Percentiles rank a stretch among this genome's conserved stretches.
phyloP scores from a whole-genome alignment of 2,329 filamentous ascomycete genomes.

The Myriosclerotinia scirpicola region DNA sequence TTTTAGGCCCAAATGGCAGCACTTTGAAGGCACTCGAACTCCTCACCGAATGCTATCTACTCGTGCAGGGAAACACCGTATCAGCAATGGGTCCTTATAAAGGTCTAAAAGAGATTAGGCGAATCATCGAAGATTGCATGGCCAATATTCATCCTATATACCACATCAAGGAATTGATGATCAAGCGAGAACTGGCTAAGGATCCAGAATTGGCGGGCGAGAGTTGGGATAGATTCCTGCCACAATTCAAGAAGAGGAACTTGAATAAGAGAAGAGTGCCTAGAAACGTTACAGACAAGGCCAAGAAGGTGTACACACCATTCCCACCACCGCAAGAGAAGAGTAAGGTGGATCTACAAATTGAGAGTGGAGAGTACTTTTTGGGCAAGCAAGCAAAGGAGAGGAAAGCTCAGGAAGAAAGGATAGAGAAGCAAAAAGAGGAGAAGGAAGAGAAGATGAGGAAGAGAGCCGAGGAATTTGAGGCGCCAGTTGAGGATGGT shows the following conservation, averaged over 20 bases:
- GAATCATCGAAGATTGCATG: slow-evolving; percentile 95
- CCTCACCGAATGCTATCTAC: slow-evolving; percentile 85
- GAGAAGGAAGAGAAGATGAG: slow-evolving; percentile 87
- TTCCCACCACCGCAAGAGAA: slow-evolving; percentile 97
- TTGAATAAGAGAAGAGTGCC: slow-evolving; percentile 81
- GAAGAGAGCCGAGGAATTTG: slow-evolving; percentile 81
- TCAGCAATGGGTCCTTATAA: slow-evolving; percentile 89
- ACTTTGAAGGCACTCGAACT: slow-evolving; percentile 94
- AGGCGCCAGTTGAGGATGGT: slow-evolving; percentile 76
- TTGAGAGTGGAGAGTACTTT: slow-evolving; percentile 97
- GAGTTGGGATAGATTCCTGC: slow-evolving; percentile 94
- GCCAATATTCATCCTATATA: slow-evolving; percentile 86
- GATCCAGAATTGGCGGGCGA: slow-evolving; percentile 83
- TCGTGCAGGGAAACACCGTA: slow-evolving; percentile 97
- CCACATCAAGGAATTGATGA: slow-evolving; percentile 94
- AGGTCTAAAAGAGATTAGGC: slow-evolving; percentile 85
- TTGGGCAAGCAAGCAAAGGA: slow-evolving; percentile 91
- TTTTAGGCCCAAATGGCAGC: slow-evolving; percentile 85
- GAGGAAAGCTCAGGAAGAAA: slow-evolving; percentile 72
- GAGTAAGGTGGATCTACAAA: slow-evolving; percentile 98
- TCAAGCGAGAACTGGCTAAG: slow-evolving; percentile 87
- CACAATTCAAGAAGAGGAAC: slow-evolving; percentile 94
- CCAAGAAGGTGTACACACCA: slow-evolving; percentile 91
- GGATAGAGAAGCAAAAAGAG: slow-evolving; percentile 79
- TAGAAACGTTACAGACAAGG: slow-evolving; percentile 85